Conservation (phyloP, 2,329 filamentous ascomycete species). For the Mycogone perniciosa region DNA sequence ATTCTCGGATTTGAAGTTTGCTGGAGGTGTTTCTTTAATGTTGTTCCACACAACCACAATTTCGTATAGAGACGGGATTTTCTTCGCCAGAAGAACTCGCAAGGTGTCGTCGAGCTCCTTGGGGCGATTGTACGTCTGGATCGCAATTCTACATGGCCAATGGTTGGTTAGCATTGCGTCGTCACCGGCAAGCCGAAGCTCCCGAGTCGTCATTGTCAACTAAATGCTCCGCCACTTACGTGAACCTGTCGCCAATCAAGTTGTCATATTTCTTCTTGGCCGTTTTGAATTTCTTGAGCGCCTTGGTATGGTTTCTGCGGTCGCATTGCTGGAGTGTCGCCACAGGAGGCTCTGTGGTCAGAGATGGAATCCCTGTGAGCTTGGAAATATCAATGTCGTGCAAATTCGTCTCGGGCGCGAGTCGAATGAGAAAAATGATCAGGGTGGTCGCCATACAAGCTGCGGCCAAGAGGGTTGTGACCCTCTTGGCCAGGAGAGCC, state of each 20-base stretch:
- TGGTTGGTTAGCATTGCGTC: not conserved
- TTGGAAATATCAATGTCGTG: slow-evolving; percentile 7
- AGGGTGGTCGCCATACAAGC: slow-evolving; percentile 7
- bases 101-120: slow-evolving; percentile 22
- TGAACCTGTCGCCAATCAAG: slow-evolving; percentile 21
- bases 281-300: slow-evolving; percentile 10
- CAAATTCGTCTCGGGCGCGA: slow-evolving; percentile 6
- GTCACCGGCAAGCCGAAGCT: no score
- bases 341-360: not conserved
- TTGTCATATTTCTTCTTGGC: slow-evolving; percentile 35
- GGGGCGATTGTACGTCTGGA: slow-evolving; percentile 22
- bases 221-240: slow-evolving; percentile 14
- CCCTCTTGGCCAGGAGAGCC: slow-evolving; percentile 5
- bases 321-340: slow-evolving; percentile 2
- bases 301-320: slow-evolving; percentile 5
- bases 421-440: slow-evolving; percentile 7
- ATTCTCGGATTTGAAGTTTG: slow-evolving; percentile 15
- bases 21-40: slow-evolving; percentile 18
- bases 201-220: not conserved
- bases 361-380: not conserved
- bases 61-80: slow-evolving; percentile 22
- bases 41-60: slow-evolving; percentile 25
- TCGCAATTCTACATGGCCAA: slow-evolving; percentile 17
- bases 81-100: slow-evolving; percentile 14
- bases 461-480: slow-evolving; percentile 8